phyloP scores from a whole-genome alignment of 129 eudicot species.

The Mikania micrantha region DNA sequence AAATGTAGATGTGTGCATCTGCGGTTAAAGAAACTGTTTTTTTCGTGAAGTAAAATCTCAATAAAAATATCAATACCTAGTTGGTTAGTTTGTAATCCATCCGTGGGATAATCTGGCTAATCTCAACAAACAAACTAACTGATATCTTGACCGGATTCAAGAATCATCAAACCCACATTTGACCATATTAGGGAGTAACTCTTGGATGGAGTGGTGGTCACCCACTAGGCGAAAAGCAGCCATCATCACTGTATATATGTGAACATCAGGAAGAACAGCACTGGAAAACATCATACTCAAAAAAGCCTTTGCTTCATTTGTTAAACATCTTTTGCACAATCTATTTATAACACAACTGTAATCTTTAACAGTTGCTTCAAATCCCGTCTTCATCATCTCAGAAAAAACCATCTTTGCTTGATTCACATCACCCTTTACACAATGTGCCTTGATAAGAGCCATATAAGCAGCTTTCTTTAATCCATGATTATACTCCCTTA shows the following conservation, averaged over 20 bases:
- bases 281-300: slow-evolving; percentile 47
- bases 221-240: slow-evolving; percentile 34
- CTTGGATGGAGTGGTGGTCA: slow-evolving; percentile 28
- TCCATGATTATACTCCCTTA: slow-evolving; percentile 30
- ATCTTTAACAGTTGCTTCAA: slow-evolving; percentile 57
- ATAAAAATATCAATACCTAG: not conserved
- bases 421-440: slow-evolving; percentile 73
- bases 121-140: not conserved
- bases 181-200: slow-evolving; percentile 38
- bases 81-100: not conserved
- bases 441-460: slow-evolving; percentile 72
- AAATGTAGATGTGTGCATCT: too few relatives aligned
- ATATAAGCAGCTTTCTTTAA: slow-evolving; percentile 64
- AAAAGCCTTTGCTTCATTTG: slow-evolving; percentile 55
- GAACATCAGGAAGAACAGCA: slow-evolving; percentile 50
- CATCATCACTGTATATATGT: slow-evolving; percentile 43
- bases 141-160: slow-evolving; percentile 8
- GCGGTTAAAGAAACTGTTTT: not conserved
- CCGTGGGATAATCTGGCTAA: not conserved
- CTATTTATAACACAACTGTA: slow-evolving; percentile 69
- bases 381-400: slow-evolving; percentile 63
- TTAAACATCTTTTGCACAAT: slow-evolving; percentile 62
- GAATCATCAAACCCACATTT: slow-evolving; percentile 50
- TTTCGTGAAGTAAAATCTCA: not conserved
- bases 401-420: slow-evolving; percentile 44